Evolutionary conservation across 257 asterid species (phyloP).

Genomic region (Solanum megistacrolobum): DNA sequence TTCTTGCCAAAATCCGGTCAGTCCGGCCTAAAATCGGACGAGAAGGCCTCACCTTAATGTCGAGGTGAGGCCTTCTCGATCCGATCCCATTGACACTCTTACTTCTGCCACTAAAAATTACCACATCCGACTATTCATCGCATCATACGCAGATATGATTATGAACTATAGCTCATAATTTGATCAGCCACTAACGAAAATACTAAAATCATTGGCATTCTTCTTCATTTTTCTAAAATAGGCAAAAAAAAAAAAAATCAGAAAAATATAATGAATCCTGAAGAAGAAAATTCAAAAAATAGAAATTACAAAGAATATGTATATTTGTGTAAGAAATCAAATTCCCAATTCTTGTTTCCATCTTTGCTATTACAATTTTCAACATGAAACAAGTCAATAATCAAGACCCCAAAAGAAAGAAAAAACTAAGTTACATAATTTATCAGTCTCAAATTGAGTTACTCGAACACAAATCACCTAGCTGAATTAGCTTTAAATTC

Average conservation of each 20-base stretch:
- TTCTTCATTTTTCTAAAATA: not conserved
- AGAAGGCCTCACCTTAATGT: not conserved
- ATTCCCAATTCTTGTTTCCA: not conserved
- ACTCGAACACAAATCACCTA: not conserved
- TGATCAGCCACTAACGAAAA: too few relatives aligned
- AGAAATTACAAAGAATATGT: not conserved
- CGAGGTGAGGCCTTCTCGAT: not conserved
- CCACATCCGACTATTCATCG: not conserved
- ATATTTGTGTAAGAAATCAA: not conserved
- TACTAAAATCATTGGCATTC: too few relatives aligned
- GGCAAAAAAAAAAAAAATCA: not conserved
- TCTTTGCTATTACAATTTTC: not conserved
- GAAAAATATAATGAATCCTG: not conserved
- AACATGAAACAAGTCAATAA: not conserved
- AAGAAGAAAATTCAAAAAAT: not conserved
- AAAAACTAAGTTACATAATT: not conserved
- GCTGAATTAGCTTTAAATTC: not conserved
- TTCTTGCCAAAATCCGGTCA: not conserved
- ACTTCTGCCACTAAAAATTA: not conserved
- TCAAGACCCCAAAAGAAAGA: not conserved
- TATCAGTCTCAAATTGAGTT: not conserved
- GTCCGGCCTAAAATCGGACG: not conserved
- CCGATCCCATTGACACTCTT: not conserved
- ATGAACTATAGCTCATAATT: not conserved
- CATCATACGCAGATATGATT: not conserved